Conservation (phyloP, 495 filamentous ascomycete genomes). For the Talaromyces borbonicus region DNA sequence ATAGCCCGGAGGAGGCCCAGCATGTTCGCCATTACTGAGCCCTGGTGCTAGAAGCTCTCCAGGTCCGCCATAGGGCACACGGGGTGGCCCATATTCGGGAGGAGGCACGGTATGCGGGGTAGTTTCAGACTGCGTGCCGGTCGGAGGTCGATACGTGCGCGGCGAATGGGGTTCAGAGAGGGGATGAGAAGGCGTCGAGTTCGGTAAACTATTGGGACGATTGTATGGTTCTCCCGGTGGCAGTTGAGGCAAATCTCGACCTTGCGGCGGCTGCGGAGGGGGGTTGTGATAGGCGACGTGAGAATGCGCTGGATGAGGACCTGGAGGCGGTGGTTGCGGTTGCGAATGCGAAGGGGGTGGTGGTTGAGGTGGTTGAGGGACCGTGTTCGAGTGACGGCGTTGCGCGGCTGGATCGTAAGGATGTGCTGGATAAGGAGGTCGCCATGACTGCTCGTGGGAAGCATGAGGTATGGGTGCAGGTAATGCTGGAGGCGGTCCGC, state of each 20-base stretch:
- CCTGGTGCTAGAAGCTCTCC: constrained; percentile 17
- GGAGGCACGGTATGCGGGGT: constrained; percentile 23
- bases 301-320: constrained; percentile 17
- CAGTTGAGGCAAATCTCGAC: constrained; percentile 33
- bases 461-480: constrained; percentile 4
- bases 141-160: constrained; percentile 26
- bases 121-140: constrained; percentile 26
- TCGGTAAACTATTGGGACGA: constrained; percentile 26
- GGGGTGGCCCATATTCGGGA: constrained; percentile 26
- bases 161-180: constrained; percentile 17
- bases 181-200: constrained; percentile 17
- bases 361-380: neutral
- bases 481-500: constrained; percentile 18
- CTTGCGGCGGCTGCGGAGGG: constrained; percentile 21
- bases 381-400: constrained; percentile 22
- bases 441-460: constrained; percentile 28
- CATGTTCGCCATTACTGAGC: constrained; percentile 17
- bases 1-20: constrained; percentile 10
- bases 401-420: constrained; percentile 23
- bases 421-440: constrained; percentile 19
- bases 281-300: constrained; percentile 6
- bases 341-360: too few species aligned
- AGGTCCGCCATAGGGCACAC: constrained; percentile 22
- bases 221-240: constrained; percentile 27
- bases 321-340: constrained; percentile 16